A percentile compares a stretch with the other conserved stretches of the same genome.
These are phyloP conservation scores for Stagonosporopsis cucurbitacearum DNA, from an alignment of 2,329 filamentous ascomycete species.

Conservation along the genomic window DNA sequence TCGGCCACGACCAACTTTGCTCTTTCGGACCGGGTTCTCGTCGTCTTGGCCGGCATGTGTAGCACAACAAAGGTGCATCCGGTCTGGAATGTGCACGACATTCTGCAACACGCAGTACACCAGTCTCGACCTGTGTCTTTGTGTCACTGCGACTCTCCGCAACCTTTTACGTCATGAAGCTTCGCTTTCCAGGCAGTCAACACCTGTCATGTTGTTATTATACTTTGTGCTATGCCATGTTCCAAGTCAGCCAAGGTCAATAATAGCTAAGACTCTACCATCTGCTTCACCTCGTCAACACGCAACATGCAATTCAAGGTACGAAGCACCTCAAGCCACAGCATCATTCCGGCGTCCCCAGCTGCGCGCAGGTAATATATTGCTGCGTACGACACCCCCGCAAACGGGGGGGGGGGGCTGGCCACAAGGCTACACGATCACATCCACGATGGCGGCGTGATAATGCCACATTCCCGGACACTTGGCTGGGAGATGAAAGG, in stretches of 20 bases:
- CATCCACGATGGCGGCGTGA: constrained; percentile 43
- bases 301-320: not conserved
- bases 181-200: no score
- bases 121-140: constrained; percentile 11
- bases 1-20: not conserved
- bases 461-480: constrained; percentile 46
- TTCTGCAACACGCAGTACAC: constrained; percentile 10
- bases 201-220: not conserved
- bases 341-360: not conserved
- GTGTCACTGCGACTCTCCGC: not conserved
- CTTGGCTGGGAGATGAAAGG: constrained; percentile 34
- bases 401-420: constrained; percentile 20
- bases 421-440: constrained; percentile 32
- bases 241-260: not conserved
- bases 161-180: not conserved
- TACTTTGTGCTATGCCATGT: not conserved
- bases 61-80: constrained; percentile 19
- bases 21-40: constrained; percentile 11
- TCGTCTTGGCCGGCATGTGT: constrained; percentile 13
- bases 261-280: not conserved
- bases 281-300: not conserved
- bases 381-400: constrained; percentile 14
- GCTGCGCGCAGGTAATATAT: constrained; percentile 4
- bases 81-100: constrained; percentile 26
- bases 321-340: not conserved